Evolutionary conservation across 225 moss, liverwort and hornwort species (phyloP).

Genomic region (Physcomitrellopsis africana): DNA sequence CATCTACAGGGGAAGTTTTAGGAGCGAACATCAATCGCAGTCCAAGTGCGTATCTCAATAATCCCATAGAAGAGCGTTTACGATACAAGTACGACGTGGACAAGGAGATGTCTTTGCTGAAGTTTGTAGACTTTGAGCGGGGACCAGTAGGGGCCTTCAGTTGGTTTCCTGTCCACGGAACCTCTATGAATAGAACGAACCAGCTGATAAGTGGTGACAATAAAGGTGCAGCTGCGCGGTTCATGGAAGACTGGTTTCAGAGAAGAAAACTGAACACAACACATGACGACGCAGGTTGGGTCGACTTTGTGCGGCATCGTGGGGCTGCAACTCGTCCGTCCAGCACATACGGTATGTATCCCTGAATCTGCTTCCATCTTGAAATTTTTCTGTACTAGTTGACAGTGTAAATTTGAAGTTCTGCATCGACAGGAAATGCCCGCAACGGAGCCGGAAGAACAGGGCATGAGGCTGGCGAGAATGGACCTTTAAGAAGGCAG

Average conservation of each 20-base stretch:
- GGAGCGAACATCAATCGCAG: slow-evolving; percentile 79
- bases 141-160: slow-evolving; percentile 79
- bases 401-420: background rate
- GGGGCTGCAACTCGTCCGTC: slow-evolving; percentile 26
- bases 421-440: background rate
- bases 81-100: slow-evolving; percentile 66
- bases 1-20: slow-evolving; percentile 59
- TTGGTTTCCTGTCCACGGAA: slow-evolving; percentile 92
- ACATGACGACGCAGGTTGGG: slow-evolving; percentile 28
- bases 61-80: slow-evolving; percentile 77
- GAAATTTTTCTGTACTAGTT: background rate
- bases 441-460: slow-evolving; percentile 5
- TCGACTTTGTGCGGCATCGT: slow-evolving; percentile 33
- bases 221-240: slow-evolving; percentile 84
- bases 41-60: slow-evolving; percentile 78
- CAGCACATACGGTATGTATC: slow-evolving; percentile 25
- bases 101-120: slow-evolving; percentile 70
- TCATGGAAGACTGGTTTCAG: slow-evolving; percentile 82
- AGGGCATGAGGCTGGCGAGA: slow-evolving; percentile 21
- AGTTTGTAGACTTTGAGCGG: slow-evolving; percentile 74
- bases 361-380: background rate
- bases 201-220: slow-evolving; percentile 83
- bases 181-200: slow-evolving; percentile 85
- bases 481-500: slow-evolving; percentile 56
- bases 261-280: slow-evolving; percentile 19